Conservation (phyloP, 768 basidiomycete genomes). For the Pisolithus microcarpus region DNA sequence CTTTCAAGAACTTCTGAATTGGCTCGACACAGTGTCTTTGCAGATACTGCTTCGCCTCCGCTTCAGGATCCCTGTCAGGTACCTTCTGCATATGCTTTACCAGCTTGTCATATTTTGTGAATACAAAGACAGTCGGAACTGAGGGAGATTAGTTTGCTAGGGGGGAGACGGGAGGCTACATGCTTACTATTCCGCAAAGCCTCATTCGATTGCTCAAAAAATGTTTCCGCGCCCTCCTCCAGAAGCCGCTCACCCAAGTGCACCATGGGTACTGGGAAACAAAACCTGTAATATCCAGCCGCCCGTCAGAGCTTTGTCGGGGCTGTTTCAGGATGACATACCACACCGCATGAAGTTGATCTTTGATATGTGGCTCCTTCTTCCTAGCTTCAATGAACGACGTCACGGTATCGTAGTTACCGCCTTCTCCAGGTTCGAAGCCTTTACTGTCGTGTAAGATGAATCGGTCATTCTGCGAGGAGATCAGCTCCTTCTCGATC, state of each 20-base stretch:
- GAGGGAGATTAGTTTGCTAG: too few relatives aligned
- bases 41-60: background rate
- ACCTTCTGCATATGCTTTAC: background rate
- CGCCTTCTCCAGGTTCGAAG: constrained; percentile 9
- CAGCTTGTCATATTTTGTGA: constrained; percentile 5
- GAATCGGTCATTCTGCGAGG: constrained; percentile 4
- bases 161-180: background rate
- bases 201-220: background rate
- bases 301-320: background rate
- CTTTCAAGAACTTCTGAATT: background rate
- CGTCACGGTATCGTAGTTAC: constrained; percentile 4
- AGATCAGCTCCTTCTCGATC: constrained; percentile 8
- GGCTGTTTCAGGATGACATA: background rate
- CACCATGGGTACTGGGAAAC: constrained; percentile 1
- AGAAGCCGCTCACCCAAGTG: background rate
- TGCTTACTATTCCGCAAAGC: constrained; percentile 2
- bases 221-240: constrained; percentile 1
- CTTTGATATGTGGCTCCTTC: background rate
- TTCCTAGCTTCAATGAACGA: constrained; percentile 5
- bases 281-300: background rate
- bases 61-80: background rate
- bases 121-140: constrained; percentile 2
- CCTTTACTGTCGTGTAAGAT: constrained; percentile 13
- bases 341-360: constrained; percentile 12
- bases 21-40: background rate